Conservation (phyloP, 768 basidiomycete genomes). For the Phylloporus sp. region DNA sequence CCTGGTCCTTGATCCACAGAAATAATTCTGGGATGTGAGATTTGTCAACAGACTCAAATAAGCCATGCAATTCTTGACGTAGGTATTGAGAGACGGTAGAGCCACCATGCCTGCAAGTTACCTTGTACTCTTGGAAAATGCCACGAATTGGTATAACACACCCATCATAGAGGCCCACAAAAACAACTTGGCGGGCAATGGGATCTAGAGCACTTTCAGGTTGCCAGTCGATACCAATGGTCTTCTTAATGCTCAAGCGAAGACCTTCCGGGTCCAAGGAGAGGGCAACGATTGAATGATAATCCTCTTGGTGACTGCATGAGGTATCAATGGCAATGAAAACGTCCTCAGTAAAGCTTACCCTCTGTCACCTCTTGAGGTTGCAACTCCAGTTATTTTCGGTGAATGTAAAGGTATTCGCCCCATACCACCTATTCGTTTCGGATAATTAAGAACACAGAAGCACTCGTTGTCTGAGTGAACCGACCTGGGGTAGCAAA, state of each 20-base stretch:
- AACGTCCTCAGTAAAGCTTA: conserved; percentile 25
- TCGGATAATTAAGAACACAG: conserved; percentile 6
- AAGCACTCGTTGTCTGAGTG: not conserved
- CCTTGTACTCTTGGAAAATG: conserved; percentile 1
- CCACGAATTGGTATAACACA: conserved; percentile 29
- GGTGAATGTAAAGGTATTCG: conserved; percentile 72
- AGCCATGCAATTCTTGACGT: conserved; percentile 77
- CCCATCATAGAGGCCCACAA: conserved; percentile 93
- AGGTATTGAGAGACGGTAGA: conserved; percentile 85
- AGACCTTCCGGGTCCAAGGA: conserved; percentile 77
- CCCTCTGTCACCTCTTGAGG: conserved; percentile 74
- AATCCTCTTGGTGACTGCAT: conserved; percentile 85
- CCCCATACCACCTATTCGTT: conserved; percentile 49
- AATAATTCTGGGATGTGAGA: conserved; percentile 70
- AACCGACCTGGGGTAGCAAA: conserved; percentile 44
- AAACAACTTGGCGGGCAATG: conserved; percentile 72
- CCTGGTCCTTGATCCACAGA: conserved; percentile 71
- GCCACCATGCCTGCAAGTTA: conserved; percentile 77
- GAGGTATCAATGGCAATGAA: conserved; percentile 6
- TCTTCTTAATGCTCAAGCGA: conserved; percentile 55
- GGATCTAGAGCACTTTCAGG: conserved; percentile 49
- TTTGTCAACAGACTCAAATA: conserved; percentile 78
- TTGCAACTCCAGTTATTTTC: conserved; percentile 73
- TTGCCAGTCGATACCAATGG: conserved; percentile 69
- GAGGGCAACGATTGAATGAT: conserved; percentile 70